These are phyloP conservation scores for Collybiopsis confluens DNA, from an alignment of 768 basidiomycete species.

Conservation along the genomic window DNA sequence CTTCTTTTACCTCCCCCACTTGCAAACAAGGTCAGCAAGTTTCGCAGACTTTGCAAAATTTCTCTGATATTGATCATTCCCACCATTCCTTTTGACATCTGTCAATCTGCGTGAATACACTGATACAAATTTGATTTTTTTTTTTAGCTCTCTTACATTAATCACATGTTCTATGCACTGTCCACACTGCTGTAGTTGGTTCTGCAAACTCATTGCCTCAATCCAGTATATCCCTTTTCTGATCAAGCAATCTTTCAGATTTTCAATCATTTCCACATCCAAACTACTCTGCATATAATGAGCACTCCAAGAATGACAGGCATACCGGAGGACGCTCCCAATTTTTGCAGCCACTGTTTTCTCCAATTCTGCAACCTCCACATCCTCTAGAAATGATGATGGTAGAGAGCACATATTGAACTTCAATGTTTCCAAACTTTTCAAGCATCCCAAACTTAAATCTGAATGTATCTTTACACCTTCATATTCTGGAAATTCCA, in stretches of 20 bases:
- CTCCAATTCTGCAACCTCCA: not conserved
- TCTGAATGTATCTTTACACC: no score
- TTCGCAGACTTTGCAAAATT: no score
- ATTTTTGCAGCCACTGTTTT: not conserved
- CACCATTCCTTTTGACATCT: no score
- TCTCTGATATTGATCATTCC: no score
- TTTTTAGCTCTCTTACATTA: not conserved
- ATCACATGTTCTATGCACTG: not conserved
- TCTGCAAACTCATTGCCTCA: conserved; percentile 6
- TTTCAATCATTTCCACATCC: not conserved
- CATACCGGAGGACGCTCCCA: not conserved
- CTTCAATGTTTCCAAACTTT: not conserved
- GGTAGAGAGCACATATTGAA: conserved; percentile 10
- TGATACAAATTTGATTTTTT: no score
- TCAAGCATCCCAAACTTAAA: not conserved
- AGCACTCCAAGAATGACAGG: conserved; percentile 4
- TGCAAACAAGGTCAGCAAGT: no score
- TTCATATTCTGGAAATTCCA: not conserved
- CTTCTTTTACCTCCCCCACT: no score
- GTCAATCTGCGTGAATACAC: no score
- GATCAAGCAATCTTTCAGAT: not conserved
- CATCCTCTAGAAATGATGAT: conserved; percentile 1
- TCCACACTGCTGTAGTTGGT: not conserved
- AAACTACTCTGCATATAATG: not conserved
- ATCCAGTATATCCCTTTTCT: conserved; percentile 5